Evolutionary conservation across 257 asterid genomes (phyloP), one percentile per base, ranked within the genome.

Genomic region (Henckelia pumila): DNA sequence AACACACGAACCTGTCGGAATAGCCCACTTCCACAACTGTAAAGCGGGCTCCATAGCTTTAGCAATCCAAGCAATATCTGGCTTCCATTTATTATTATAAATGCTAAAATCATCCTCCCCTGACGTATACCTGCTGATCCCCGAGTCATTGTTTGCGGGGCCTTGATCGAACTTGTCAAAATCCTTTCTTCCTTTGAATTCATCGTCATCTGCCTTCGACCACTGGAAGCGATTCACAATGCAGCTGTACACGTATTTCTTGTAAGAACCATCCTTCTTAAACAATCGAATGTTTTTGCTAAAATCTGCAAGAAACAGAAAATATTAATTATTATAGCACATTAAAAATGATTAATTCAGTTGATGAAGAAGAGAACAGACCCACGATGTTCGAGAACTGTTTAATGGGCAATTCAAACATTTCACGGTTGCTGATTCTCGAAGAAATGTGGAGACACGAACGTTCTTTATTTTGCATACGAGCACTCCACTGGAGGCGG

Each of bases 21-120:
- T 55, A 60, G 89, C 95, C 95, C 93, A 84, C 70, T 85, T 91
- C 73, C 83, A 91, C 50, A 94, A 77, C 67, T 91, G 96, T 70
- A 88, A 74, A 59, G 97, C 99, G 3, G 97, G 92, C 64, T 94
- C 99, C 53, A 94, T 81, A 60, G 95, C 93, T 81, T 82, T 94
- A 25, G 86, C 75, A 22, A 89, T 82, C 97, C 96, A 94, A 75
- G 85, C 86, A 78, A 84, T 80, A 64, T 91, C 96, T 2, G 86
- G 88, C 81, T 81, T 91, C 99, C 96, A 87, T 53, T 75, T 88
- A 64, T 68, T 59, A 60, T 37, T 77, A 58, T 61, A 37, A 59
- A 63, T 65, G 63, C 71, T 35, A 40, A 59, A 68, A 59, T 77
- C 87, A 23, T 84, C 83, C 28, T 78, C 83, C 56, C 72, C 77